A percentile compares a stretch with the other conserved stretches of the same genome.
Conservation (phyloP, 2,329 filamentous ascomycete genomes). For the Chrysoporthe deuterocubensis region DNA sequence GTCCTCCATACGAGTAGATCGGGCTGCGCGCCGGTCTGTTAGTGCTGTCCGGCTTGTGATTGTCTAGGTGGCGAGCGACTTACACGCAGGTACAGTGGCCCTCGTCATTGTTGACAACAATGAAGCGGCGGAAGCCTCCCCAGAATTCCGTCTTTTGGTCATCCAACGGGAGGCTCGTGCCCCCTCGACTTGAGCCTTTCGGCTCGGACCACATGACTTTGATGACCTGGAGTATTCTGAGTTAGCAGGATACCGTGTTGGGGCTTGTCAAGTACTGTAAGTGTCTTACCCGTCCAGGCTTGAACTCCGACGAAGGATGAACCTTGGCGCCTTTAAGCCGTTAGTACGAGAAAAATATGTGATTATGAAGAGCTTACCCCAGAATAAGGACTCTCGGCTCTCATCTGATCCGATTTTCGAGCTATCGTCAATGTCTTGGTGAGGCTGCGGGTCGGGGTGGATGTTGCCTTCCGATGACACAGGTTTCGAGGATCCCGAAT, state of each 20-base stretch:
- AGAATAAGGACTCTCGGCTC: too few relatives aligned
- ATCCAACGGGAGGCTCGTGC: conserved; percentile 13
- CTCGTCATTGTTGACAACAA: conserved; percentile 54
- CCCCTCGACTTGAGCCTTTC: not conserved
- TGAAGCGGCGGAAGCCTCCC: conserved; percentile 57
- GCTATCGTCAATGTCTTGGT: too few relatives aligned
- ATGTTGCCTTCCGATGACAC: too few relatives aligned
- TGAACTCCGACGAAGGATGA: not conserved
- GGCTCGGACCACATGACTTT: conserved; percentile 61
- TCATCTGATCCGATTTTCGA: too few relatives aligned
- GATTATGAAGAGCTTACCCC: not conserved
- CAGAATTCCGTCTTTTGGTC: conserved; percentile 46
- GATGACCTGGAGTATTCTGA: conserved; percentile 48
- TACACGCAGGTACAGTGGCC: conserved; percentile 63
- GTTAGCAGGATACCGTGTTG: not conserved
- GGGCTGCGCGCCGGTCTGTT: conserved; percentile 43
- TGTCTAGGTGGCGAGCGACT: conserved; percentile 33
- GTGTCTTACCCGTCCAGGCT: conserved; percentile 10
- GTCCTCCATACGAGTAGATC: conserved; percentile 58
- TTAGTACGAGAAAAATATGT: not conserved
- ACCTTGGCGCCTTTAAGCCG: not conserved
- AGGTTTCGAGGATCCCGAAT: not conserved
- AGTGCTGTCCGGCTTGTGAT: not conserved
- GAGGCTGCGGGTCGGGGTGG: too few relatives aligned
- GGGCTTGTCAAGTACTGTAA: not conserved